Conservation (phyloP, 2,329 filamentous ascomycete species). For the Apiospora aurea region DNA sequence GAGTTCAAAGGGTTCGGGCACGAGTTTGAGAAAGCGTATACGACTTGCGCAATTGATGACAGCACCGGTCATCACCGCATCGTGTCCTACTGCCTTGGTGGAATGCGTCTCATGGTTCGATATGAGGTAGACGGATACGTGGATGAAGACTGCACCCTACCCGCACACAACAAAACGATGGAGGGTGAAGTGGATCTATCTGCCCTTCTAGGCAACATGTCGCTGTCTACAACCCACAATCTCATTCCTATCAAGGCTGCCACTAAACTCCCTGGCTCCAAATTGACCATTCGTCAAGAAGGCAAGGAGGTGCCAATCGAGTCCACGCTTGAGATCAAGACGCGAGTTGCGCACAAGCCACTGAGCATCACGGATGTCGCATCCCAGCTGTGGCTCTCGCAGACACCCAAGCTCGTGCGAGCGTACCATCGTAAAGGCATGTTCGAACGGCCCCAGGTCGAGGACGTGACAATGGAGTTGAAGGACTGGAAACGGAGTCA, state of each 20-base stretch:
- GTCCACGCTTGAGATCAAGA: constrained; percentile 55
- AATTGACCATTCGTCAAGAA: constrained; percentile 40
- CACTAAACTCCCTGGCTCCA: constrained; percentile 30
- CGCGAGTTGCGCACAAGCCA: constrained; percentile 41
- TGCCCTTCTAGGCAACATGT: too few species aligned
- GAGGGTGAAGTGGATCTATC: too few species aligned
- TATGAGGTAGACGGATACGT: too few species aligned
- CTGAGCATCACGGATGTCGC: constrained; percentile 45
- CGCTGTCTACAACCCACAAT: too few species aligned
- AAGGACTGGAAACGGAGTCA: constrained; percentile 46
- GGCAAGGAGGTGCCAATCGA: constrained; percentile 42
- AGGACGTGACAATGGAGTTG: constrained; percentile 44
- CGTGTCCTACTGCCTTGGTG: too few species aligned
- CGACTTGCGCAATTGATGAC: constrained; percentile 40
- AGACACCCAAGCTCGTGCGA: constrained; percentile 54
- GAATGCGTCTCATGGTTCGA: too few species aligned
- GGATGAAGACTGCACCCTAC: too few species aligned
- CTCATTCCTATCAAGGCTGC: too few species aligned
- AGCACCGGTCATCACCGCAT: constrained; percentile 43
- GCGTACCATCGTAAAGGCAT: constrained; percentile 45
- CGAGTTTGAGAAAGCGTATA: constrained; percentile 54
- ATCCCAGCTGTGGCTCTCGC: constrained; percentile 53
- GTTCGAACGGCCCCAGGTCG: constrained; percentile 34
- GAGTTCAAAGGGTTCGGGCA: constrained; percentile 53
- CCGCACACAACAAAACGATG: too few species aligned